Base-by-base conservation (phyloP, 768 basidiomycete genomes). In the button mushroom (Agaricus bisporus) region DNA sequence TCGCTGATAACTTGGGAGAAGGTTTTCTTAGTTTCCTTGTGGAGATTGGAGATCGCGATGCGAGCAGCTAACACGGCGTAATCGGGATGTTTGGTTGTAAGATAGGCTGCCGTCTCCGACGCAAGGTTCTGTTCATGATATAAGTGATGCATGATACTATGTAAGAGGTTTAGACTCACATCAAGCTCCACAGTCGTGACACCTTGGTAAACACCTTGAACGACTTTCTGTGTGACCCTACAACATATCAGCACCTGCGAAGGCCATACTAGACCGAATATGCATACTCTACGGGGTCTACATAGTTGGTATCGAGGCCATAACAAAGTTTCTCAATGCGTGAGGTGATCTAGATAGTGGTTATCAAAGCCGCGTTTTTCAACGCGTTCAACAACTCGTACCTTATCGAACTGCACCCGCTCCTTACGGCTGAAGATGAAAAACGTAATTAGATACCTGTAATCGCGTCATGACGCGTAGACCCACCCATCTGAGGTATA, bases 21-120 rank as follows among this genome's bases (percentile, higher is more conserved):
- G 61, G 74, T 90, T 77, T 98, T 98, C 75, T 94, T 98, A 15
- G 97, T 98, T 73, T 99, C 95, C 64, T 99, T 98, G 81, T 99
- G 97, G 10, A 98, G 74, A 66, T 98, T 99, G 46, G 95, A 98
- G 63, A 99, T 93, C 52, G 97, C 97, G 50, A 99, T 98, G 55
- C 97, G 92, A 18, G 97, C 97, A 5, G 97, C 97, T 58, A 99
- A 91, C 56, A 98, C 85, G 22, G 97, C 97, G 62, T 99, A 99
- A 67, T 99, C 97, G 7, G 95, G 94, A 64, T 95, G 93, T 60
- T 91, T 93, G 25, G 95, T 98, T 4, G 97, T 98, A 57, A 98
- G 83, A 67, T 87, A 98, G 0, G 97, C 97, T 8, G 97, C 94
- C 3, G 97, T 99, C 73, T 98, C 95, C 6, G 95, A 87, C 0